Percentiles rank a stretch among this genome's conserved stretches.
Evolutionary conservation across 2,329 filamentous ascomycete genomes (phyloP).

Genomic region (Pseudopyrenochaeta lycopersici): DNA sequence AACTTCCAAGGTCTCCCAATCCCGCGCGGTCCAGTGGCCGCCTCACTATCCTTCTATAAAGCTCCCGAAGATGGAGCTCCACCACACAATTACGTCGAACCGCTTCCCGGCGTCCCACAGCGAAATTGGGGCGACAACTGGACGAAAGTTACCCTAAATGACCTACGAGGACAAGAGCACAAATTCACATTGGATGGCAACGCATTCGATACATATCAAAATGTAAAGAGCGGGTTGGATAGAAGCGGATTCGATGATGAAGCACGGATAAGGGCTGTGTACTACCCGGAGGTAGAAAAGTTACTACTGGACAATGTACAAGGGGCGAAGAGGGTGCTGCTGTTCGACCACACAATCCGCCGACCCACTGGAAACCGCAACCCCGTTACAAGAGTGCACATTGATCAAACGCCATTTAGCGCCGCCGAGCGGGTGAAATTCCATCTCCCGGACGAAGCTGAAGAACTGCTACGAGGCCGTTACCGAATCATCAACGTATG

Average conservation of each 20-base stretch:
- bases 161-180: conserved; percentile 76
- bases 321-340: conserved; percentile 70
- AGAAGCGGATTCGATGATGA: conserved; percentile 69
- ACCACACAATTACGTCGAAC: conserved; percentile 65
- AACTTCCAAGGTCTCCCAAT: conserved; percentile 43
- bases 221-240: conserved; percentile 64
- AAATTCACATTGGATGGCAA: conserved; percentile 74
- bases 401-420: conserved; percentile 79
- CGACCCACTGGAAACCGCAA: conserved; percentile 69
- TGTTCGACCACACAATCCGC: conserved; percentile 93
- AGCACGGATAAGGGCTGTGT: conserved; percentile 72
- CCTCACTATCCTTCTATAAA: conserved; percentile 41
- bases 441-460: conserved; percentile 74
- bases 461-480: conserved; percentile 69
- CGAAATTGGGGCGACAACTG: conserved; percentile 67
- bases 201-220: conserved; percentile 74
- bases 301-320: conserved; percentile 74
- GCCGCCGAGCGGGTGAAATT: conserved; percentile 72
- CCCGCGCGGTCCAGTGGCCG: conserved; percentile 36
- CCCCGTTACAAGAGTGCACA: conserved; percentile 78
- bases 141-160: conserved; percentile 68
- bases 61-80: conserved; percentile 37
- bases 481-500: conserved; percentile 91
- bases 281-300: conserved; percentile 85
- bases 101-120: conserved; percentile 68